These are phyloP conservation scores for Candida sanyaensis DNA, from an alignment of 1,139 yeast species.

Conservation along the genomic window DNA sequence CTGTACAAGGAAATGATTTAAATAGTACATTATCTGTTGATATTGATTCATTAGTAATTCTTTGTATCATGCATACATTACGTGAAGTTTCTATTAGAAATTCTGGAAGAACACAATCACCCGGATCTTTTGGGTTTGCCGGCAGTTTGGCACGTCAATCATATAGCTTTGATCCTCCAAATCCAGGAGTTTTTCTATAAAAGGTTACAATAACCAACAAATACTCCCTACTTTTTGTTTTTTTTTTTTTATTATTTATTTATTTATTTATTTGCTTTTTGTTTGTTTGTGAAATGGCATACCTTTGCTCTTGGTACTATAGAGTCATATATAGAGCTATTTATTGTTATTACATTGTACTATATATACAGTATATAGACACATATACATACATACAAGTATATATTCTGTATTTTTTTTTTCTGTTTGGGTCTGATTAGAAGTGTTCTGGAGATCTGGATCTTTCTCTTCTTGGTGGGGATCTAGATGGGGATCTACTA, in stretches of 20 bases:
- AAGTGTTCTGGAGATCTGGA: slow-evolving; percentile 41
- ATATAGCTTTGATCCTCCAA: background rate
- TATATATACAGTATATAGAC: no score
- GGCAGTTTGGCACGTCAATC: background rate
- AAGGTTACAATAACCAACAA: no score
- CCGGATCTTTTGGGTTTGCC: background rate
- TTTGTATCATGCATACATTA: slow-evolving; percentile 31
- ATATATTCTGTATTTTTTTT: background rate
- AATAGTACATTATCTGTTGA: slow-evolving; percentile 37
- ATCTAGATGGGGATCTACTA: slow-evolving; percentile 44
- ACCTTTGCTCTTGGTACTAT: background rate
- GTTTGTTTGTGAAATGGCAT: background rate
- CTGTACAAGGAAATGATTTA: slow-evolving; percentile 10
- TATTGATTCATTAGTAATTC: slow-evolving; percentile 33
- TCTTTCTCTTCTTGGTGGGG: slow-evolving; percentile 40
- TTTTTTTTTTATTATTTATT: no score
- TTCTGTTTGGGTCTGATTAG: background rate
- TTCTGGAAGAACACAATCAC: slow-evolving; percentile 17
- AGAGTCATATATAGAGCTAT: background rate
- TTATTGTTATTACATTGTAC: background rate
- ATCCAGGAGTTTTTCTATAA: background rate
- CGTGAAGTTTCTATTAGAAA: slow-evolving; percentile 35
- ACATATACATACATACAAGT: background rate
- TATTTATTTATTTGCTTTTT: no score
- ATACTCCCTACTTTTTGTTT: background rate